Evolutionary conservation across 1,284 basidiomycete species (phyloP).

Genomic region (Sanguinoderma infundibulare): DNA sequence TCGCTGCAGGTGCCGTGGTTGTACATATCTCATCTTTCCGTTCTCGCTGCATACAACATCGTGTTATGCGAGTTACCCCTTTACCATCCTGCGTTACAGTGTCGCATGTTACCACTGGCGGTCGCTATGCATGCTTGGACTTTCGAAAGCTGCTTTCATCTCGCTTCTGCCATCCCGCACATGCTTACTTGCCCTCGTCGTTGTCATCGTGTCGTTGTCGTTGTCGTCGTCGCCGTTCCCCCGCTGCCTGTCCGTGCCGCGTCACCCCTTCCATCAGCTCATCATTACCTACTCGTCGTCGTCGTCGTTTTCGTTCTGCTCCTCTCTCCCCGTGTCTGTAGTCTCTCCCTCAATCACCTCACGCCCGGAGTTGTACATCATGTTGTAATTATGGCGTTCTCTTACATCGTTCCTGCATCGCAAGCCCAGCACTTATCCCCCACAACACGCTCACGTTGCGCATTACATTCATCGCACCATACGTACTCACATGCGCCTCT

Average conservation of each 20-base stretch:
- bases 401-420: background rate
- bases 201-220: background rate
- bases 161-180: background rate
- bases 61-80: background rate
- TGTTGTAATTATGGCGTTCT: background rate
- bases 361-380: background rate
- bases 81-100: background rate
- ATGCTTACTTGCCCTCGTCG: background rate
- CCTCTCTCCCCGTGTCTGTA: background rate
- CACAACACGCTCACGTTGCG: too few species aligned
- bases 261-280: background rate
- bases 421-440: too few species aligned
- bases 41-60: background rate
- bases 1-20: background rate
- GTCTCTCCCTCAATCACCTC: background rate
- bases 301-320: background rate
- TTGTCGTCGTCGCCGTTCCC: too few species aligned
- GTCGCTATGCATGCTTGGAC: constrained; percentile 2
- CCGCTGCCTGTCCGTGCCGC: background rate
- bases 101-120: background rate
- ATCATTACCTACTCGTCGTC: background rate
- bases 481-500: too few species aligned
- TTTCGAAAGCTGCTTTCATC: background rate
- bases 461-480: too few species aligned
- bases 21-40: background rate